Conservation (phyloP, 140 eudicot genomes). For the Erigeron philadelphicus region DNA sequence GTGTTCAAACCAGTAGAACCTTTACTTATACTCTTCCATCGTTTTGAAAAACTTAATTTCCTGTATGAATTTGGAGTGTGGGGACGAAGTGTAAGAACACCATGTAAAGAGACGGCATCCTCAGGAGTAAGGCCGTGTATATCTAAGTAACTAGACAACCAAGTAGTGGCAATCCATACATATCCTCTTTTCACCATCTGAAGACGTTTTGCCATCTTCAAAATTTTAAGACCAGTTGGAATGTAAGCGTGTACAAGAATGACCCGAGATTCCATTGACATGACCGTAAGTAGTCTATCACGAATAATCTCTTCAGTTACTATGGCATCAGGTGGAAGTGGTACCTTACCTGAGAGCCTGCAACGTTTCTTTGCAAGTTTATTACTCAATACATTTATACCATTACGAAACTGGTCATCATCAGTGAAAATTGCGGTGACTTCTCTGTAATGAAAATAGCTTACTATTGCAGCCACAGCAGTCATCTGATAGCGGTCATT, state of each 20-base stretch:
- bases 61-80: neutral
- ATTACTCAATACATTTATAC: neutral
- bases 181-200: constrained; percentile 5
- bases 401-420: neutral
- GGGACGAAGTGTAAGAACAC: constrained; percentile 6
- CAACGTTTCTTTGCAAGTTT: neutral
- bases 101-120: neutral
- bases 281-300: neutral
- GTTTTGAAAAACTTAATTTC: neutral
- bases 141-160: constrained; percentile 3
- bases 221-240: neutral
- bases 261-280: neutral
- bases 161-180: constrained; percentile 17
- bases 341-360: neutral
- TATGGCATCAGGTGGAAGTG: neutral
- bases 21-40: constrained; percentile 4
- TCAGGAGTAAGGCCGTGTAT: neutral
- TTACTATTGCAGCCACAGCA: neutral
- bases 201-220: constrained; percentile 3
- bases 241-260: neutral
- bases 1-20: neutral
- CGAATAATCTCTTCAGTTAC: neutral
- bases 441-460: neutral
- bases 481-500: neutral
- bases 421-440: neutral